These are phyloP conservation scores for Monosporozyma aquatica DNA, from an alignment of 805 yeast genomes.

Conservation along the genomic window DNA sequence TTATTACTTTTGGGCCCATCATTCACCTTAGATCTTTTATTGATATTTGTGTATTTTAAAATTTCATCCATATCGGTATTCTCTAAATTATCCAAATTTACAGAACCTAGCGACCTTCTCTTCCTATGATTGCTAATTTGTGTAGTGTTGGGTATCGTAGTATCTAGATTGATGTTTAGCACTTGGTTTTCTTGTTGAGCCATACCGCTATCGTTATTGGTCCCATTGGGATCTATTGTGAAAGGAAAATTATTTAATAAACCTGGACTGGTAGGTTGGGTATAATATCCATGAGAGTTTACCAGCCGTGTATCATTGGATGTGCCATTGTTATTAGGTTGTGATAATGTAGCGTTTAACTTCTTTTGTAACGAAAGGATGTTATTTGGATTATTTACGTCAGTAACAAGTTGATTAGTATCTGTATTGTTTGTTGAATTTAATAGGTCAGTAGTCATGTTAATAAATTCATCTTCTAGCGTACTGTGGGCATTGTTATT, in stretches of 20 bases:
- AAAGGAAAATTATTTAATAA: slow-evolving; percentile 5
- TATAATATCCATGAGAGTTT: slow-evolving; percentile 20
- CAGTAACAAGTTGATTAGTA: not conserved
- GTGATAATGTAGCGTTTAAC: too few species aligned
- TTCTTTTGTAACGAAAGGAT: slow-evolving; percentile 14
- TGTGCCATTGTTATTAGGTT: not conserved
- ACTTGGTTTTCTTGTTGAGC: slow-evolving; percentile 1
- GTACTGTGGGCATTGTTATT: slow-evolving; percentile 2
- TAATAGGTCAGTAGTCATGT: slow-evolving; percentile 6
- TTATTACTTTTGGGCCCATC: not conserved
- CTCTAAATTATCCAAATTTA: slow-evolving; percentile 22
- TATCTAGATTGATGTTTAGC: not conserved
- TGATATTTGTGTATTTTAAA: slow-evolving; percentile 20
- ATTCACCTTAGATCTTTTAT: slow-evolving; percentile 12
- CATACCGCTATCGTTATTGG: slow-evolving; percentile 1
- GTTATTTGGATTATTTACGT: not conserved
- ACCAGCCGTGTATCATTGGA: not conserved
- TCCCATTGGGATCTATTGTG: slow-evolving; percentile 5
- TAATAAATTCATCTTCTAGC: slow-evolving; percentile 6
- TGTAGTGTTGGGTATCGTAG: not conserved
- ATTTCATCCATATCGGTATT: slow-evolving; percentile 27
- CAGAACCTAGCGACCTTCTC: slow-evolving; percentile 22
- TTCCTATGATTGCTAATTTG: slow-evolving; percentile 10
- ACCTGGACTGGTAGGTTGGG: slow-evolving; percentile 29
- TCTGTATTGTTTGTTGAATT: slow-evolving; percentile 1